Conservation (phyloP, 371 early-diverging fungal genomes). For the Gilbertella persicaria region DNA sequence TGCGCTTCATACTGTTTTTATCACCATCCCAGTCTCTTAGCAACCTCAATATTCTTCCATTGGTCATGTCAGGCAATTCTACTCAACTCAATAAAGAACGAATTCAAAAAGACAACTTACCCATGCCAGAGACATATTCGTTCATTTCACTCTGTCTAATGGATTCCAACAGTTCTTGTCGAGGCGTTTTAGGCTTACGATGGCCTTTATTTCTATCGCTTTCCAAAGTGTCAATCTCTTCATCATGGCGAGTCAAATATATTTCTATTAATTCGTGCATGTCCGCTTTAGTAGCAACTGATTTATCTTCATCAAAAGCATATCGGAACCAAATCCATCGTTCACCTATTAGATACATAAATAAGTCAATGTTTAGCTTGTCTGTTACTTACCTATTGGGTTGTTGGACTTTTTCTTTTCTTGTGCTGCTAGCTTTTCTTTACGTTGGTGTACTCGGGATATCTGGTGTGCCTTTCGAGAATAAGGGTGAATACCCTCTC, state of each 20-base stretch:
- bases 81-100: constrained; percentile 2
- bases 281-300: constrained; percentile 43
- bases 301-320: constrained; percentile 51
- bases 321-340: constrained; percentile 66
- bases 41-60: constrained; percentile 52
- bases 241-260: constrained; percentile 52
- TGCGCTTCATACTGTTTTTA: constrained; percentile 48
- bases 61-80: constrained; percentile 64
- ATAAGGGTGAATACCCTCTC: constrained; percentile 63
- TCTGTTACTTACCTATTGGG: constrained; percentile 31
- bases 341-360: constrained; percentile 29
- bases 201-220: constrained; percentile 48
- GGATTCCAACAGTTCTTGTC: constrained; percentile 50
- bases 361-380: not conserved
- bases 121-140: constrained; percentile 62
- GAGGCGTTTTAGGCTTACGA: constrained; percentile 51
- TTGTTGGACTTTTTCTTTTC: constrained; percentile 30
- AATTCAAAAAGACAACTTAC: constrained; percentile 33
- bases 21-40: constrained; percentile 66
- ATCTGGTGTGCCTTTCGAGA: constrained; percentile 64
- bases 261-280: constrained; percentile 55
- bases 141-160: constrained; percentile 47
- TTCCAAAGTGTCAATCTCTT: constrained; percentile 52
- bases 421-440: constrained; percentile 51
- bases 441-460: constrained; percentile 52